phyloP scores from a whole-genome alignment of 805 yeast genomes.

The Saturnispora halmiae region DNA sequence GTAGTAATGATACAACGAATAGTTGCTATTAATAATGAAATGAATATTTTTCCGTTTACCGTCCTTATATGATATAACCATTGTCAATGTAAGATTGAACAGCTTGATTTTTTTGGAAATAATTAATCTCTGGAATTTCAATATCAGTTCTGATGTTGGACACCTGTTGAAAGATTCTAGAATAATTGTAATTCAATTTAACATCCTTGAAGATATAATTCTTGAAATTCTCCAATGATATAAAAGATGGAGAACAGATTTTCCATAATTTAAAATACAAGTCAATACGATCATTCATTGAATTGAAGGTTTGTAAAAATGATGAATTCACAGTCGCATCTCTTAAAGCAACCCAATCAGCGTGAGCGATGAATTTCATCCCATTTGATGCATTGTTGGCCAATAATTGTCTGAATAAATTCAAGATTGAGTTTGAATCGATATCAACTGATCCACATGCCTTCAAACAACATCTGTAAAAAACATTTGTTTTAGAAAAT shows the following conservation, averaged over 20 bases:
- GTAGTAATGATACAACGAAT: no score
- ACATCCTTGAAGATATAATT: constrained; percentile 38
- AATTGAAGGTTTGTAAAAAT: constrained; percentile 23
- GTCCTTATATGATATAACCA: constrained; percentile 16
- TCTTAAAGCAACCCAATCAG: constrained; percentile 78
- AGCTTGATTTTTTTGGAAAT: constrained; percentile 26
- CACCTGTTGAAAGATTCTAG: constrained; percentile 33
- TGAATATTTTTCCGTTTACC: background rate
- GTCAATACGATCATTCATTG: constrained; percentile 37
- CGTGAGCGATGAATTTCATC: constrained; percentile 60
- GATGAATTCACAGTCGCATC: constrained; percentile 57
- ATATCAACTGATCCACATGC: constrained; percentile 59
- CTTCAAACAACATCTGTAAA: constrained; percentile 64
- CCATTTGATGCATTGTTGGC: constrained; percentile 42
- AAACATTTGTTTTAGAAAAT: constrained; percentile 55
- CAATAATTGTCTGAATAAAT: constrained; percentile 25
- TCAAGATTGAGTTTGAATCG: constrained; percentile 43
- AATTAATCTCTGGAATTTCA: constrained; percentile 33
- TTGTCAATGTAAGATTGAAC: constrained; percentile 25
- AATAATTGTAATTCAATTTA: constrained; percentile 33
- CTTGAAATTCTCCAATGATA: constrained; percentile 39
- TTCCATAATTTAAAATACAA: constrained; percentile 49
- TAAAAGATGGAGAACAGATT: constrained; percentile 39
- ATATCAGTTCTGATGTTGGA: constrained; percentile 31
- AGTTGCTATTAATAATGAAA: background rate